Evolutionary conservation across 441 rosid genomes (phyloP).

Genomic region (Pelargonium hybrid): DNA sequence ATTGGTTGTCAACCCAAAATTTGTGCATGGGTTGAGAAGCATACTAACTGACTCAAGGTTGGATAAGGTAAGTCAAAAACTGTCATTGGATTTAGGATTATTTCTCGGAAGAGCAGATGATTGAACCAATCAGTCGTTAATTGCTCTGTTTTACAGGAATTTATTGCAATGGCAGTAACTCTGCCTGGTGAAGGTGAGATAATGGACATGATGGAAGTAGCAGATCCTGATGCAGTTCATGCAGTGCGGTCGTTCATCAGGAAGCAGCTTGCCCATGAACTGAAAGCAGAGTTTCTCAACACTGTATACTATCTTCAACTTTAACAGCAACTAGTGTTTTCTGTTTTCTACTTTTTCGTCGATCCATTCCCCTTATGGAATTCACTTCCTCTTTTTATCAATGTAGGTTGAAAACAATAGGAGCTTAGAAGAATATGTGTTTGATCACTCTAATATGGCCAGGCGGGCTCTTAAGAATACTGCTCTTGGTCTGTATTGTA

Average conservation of each 20-base stretch:
- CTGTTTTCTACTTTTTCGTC: not conserved
- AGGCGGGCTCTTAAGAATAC: constrained; percentile 77
- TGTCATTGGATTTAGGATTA: not conserved
- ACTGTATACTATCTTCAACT: constrained; percentile 36
- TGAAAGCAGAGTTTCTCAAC: constrained; percentile 58
- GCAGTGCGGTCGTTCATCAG: constrained; percentile 70
- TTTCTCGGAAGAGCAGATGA: not conserved
- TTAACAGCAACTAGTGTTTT: not conserved
- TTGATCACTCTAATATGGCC: constrained; percentile 73
- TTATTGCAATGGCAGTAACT: constrained; percentile 80
- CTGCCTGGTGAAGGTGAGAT: constrained; percentile 93
- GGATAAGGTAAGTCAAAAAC: constrained; percentile 52
- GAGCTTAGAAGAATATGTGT: constrained; percentile 62
- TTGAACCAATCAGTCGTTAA: constrained; percentile 5
- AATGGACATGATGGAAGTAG: constrained; percentile 93
- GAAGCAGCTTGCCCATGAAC: constrained; percentile 83
- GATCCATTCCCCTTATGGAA: constrained; percentile 2
- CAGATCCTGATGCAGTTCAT: constrained; percentile 96
- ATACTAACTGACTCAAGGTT: constrained; percentile 58
- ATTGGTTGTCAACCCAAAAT: constrained; percentile 58
- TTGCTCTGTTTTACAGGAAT: constrained; percentile 44
- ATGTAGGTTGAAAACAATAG: constrained; percentile 61
- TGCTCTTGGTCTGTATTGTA: constrained; percentile 57
- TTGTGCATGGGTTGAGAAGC: constrained; percentile 68
- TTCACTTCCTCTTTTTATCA: constrained; percentile 10